These are phyloP conservation scores for Cryptococcus wingfieldii DNA, from an alignment of 1,284 basidiomycete genomes.

Conservation along the genomic window DNA sequence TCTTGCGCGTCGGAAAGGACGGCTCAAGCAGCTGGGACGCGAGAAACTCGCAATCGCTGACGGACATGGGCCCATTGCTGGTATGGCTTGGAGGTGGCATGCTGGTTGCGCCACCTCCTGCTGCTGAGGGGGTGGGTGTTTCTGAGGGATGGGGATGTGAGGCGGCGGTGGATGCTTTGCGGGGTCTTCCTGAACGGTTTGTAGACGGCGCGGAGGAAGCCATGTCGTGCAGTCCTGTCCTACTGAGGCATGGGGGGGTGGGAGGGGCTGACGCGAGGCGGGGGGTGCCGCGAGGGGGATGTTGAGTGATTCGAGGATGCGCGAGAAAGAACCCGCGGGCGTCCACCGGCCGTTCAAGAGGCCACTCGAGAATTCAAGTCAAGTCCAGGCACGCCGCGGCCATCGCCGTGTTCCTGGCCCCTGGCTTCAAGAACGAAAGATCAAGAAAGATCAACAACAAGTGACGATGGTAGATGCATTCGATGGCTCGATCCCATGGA, in stretches of 20 bases:
- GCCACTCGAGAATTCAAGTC: no score
- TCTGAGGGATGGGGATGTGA: constrained; percentile 16
- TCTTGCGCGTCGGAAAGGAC: constrained; percentile 11
- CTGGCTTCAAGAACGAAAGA: no score
- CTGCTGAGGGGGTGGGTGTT: constrained; percentile 27
- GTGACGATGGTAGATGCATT: no score
- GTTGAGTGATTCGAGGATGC: no score
- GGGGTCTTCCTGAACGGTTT: constrained; percentile 24
- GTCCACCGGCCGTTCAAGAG: no score
- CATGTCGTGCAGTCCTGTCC: constrained; percentile 8
- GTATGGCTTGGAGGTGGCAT: constrained; percentile 26
- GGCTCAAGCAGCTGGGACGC: constrained; percentile 39
- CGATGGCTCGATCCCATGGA: constrained; percentile 12
- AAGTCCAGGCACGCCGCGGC: no score
- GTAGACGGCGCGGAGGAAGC: constrained; percentile 15
- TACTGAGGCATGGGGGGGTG: no score
- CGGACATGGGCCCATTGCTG: constrained; percentile 35
- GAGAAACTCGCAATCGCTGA: constrained; percentile 42
- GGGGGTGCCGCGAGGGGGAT: no score
- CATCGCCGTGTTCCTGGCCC: background rate
- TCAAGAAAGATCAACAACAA: no score
- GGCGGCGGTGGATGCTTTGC: constrained; percentile 40
- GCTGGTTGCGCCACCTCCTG: constrained; percentile 21
- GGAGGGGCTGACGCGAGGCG: no score
- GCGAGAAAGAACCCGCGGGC: no score